A percentile compares a stretch with the other conserved stretches of the same genome.
phyloP scores from a whole-genome alignment of 208 protist species.

The Crithidia bombi region DNA sequence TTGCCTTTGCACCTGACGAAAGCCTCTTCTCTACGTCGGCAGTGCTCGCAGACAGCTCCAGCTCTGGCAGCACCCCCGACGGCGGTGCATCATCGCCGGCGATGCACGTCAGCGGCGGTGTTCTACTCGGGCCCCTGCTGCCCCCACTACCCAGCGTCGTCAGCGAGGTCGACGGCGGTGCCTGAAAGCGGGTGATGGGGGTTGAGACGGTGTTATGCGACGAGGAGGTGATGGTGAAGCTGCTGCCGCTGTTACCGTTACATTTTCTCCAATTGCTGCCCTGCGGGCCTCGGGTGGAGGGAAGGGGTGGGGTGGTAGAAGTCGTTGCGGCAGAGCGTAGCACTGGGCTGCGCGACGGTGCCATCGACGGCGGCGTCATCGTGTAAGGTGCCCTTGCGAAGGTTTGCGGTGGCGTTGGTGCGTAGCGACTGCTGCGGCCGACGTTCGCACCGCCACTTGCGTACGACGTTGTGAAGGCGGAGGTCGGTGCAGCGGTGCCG shows the following conservation, averaged over 20 bases:
- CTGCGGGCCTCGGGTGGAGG: background rate
- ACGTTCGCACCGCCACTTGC: background rate
- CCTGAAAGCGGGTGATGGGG: slow-evolving; percentile 14
- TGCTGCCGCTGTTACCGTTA: background rate
- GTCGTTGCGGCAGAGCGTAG: background rate
- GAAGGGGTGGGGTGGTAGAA: background rate
- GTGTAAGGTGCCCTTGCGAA: slow-evolving; percentile 27
- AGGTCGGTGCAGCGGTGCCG: slow-evolving; percentile 1
- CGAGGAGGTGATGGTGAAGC: background rate
- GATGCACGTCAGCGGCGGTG: background rate
- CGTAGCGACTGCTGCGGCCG: slow-evolving; percentile 10
- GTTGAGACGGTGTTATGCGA: slow-evolving; percentile 26
- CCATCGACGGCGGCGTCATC: slow-evolving; percentile 30
- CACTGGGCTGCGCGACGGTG: slow-evolving; percentile 23
- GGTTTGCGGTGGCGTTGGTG: background rate
- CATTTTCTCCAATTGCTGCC: background rate
- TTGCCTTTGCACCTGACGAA: background rate
- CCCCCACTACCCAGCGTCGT: background rate
- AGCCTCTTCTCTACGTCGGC: slow-evolving; percentile 22
- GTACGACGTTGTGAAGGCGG: slow-evolving; percentile 4
- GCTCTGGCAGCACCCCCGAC: slow-evolving; percentile 18
- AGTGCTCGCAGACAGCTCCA: slow-evolving; percentile 30
- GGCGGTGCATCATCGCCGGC: background rate
- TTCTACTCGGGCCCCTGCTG: background rate
- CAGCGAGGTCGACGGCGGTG: background rate